Percentiles rank a stretch among this genome's conserved stretches.
Conservation (phyloP, 768 basidiomycete genomes). For the Leccinum subgranulosum region DNA sequence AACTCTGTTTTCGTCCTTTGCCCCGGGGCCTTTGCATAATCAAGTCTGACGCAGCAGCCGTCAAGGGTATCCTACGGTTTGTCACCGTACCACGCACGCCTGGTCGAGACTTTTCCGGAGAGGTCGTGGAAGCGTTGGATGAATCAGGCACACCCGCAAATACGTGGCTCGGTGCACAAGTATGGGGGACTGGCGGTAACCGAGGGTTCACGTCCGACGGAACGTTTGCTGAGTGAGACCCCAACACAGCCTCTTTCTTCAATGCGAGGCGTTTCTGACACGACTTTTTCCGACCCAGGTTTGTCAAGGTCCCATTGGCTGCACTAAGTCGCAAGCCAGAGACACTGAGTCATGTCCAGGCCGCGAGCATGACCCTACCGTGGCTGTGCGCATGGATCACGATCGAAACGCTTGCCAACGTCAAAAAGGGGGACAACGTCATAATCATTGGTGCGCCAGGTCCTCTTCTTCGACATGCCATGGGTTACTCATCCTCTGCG, state of each 20-base stretch:
- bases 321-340: conserved; percentile 32
- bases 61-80: conserved; percentile 28
- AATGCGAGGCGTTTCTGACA: neutral
- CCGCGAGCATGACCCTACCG: conserved; percentile 33
- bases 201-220: conserved; percentile 33
- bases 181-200: conserved; percentile 34
- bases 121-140: conserved; percentile 33
- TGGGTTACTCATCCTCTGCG: neutral
- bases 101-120: conserved; percentile 34
- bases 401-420: conserved; percentile 31
- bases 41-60: conserved; percentile 31
- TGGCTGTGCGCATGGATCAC: conserved; percentile 39
- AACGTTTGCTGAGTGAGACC: conserved; percentile 34
- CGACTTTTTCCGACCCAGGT: conserved; percentile 12
- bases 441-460: conserved; percentile 27
- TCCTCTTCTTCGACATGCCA: neutral
- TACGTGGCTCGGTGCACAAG: conserved; percentile 29
- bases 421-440: conserved; percentile 33
- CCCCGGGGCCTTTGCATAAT: too few species aligned
- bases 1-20: neutral
- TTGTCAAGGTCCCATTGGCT: conserved; percentile 26
- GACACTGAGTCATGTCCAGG: conserved; percentile 22
- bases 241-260: neutral
- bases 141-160: conserved; percentile 13
- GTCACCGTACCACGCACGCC: conserved; percentile 32